A percentile compares a stretch with the other conserved stretches of the same genome.
These are phyloP conservation scores for Kazachstania bromeliacearum DNA, from an alignment of 805 yeast species.

Conservation along the genomic window DNA sequence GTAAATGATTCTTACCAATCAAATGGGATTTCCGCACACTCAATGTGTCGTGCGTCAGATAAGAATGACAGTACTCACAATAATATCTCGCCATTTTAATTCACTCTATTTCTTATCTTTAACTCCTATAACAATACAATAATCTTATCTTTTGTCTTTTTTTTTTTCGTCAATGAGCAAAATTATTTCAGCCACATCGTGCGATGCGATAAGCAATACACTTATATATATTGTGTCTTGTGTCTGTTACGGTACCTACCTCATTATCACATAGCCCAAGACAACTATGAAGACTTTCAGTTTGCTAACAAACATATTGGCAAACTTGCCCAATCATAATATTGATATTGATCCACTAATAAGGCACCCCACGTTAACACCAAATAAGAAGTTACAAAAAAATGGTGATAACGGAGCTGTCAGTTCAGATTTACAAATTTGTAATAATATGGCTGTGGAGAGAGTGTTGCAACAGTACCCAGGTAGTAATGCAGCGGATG, in stretches of 20 bases:
- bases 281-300: no score
- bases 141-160: no score
- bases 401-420: slow-evolving; percentile 26
- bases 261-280: no score
- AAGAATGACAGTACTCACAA: slow-evolving; percentile 78
- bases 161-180: no score
- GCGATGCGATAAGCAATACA: no score
- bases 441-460: slow-evolving; percentile 22
- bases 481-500: slow-evolving; percentile 83
- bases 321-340: slow-evolving; percentile 21
- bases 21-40: slow-evolving; percentile 78
- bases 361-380: slow-evolving; percentile 31
- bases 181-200: no score
- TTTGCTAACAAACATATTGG: no score
- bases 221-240: no score
- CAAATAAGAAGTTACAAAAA: slow-evolving; percentile 20
- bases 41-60: slow-evolving; percentile 78
- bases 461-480: slow-evolving; percentile 23
- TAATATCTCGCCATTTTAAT: slow-evolving; percentile 68
- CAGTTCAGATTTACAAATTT: slow-evolving; percentile 32
- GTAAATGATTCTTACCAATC: slow-evolving; percentile 66
- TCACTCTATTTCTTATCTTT: no score
- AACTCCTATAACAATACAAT: no score
- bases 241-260: no score
- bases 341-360: slow-evolving; percentile 33